Evolutionary conservation across 148 eudicot species (phyloP).

Genomic region (Tetragonia tetragonoides): DNA sequence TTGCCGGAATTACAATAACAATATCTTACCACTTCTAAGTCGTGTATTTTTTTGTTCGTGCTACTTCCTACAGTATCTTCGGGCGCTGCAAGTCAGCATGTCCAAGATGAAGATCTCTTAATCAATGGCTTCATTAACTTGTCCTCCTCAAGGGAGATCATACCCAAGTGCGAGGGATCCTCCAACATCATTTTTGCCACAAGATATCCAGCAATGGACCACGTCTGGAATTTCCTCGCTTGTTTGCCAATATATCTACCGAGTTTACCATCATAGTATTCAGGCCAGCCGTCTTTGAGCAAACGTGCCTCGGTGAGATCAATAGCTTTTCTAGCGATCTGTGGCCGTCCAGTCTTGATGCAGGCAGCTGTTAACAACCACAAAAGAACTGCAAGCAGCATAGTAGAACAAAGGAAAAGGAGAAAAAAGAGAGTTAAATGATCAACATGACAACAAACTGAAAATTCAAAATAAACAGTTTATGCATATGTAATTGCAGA

Average conservation of each 20-base stretch:
- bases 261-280: conserved; percentile 82
- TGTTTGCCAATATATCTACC: conserved; percentile 90
- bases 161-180: conserved; percentile 93
- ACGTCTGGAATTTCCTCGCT: conserved; percentile 83
- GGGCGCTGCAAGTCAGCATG: conserved; percentile 43
- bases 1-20: conserved; percentile 22
- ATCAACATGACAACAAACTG: not conserved
- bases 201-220: conserved; percentile 95
- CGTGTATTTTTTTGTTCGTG: conserved; percentile 10
- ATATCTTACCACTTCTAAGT: conserved; percentile 16
- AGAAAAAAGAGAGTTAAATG: conserved; percentile 8
- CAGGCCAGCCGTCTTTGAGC: conserved; percentile 91
- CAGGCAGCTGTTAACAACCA: conserved; percentile 96
- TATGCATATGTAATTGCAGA: not conserved
- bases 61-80: conserved; percentile 19
- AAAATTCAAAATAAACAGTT: not conserved
- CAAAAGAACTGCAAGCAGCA: conserved; percentile 65
- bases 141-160: conserved; percentile 92
- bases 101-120: conserved; percentile 90
- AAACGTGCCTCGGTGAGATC: conserved; percentile 82
- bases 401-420: not conserved
- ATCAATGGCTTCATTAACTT: conserved; percentile 67
- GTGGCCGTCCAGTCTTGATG: conserved; percentile 93
- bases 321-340: conserved; percentile 82
- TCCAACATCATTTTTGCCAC: conserved; percentile 97